Conservation (phyloP, 192 early-diverging fungal genomes). For the Coemansia sp. region DNA sequence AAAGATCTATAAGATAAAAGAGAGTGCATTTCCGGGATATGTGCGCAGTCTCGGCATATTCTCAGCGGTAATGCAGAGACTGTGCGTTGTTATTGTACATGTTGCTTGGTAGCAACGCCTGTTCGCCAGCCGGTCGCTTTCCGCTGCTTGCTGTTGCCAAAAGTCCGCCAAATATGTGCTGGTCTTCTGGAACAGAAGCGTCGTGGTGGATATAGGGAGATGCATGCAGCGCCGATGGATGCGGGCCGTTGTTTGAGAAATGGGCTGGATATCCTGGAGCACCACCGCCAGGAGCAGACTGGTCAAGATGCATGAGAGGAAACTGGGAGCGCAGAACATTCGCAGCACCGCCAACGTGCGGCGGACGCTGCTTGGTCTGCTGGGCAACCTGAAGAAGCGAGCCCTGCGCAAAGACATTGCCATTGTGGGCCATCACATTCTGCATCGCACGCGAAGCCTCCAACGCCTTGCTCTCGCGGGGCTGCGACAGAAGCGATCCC, state of each 20-base stretch:
- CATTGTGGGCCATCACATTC: conserved; percentile 42
- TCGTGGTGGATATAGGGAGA: not conserved
- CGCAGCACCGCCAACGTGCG: conserved; percentile 43
- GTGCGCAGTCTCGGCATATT: not conserved
- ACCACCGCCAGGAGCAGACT: conserved; percentile 10
- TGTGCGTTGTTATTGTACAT: conserved; percentile 5
- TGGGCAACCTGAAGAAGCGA: conserved; percentile 43
- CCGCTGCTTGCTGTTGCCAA: conserved; percentile 10
- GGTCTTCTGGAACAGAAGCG: conserved; percentile 5
- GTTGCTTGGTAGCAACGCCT: conserved; percentile 6
- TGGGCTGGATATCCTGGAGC: not conserved
- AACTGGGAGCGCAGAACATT: conserved; percentile 16
- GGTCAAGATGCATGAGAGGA: conserved; percentile 39
- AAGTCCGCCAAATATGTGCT: conserved; percentile 25
- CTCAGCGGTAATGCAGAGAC: not conserved
- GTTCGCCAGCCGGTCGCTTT: not conserved
- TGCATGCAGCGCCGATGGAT: not conserved
- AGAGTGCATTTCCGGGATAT: not conserved
- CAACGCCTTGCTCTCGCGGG: conserved; percentile 51
- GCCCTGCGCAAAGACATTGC: conserved; percentile 51
- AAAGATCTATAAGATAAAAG: not conserved
- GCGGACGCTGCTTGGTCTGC: conserved; percentile 35
- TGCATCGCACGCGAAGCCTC: conserved; percentile 54
- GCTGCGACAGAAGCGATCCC: conserved; percentile 49
- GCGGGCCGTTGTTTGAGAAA: not conserved